Evolutionary conservation across 352 stramenopile genomes (phyloP).

Genomic region (Phytophthora hybrid): DNA sequence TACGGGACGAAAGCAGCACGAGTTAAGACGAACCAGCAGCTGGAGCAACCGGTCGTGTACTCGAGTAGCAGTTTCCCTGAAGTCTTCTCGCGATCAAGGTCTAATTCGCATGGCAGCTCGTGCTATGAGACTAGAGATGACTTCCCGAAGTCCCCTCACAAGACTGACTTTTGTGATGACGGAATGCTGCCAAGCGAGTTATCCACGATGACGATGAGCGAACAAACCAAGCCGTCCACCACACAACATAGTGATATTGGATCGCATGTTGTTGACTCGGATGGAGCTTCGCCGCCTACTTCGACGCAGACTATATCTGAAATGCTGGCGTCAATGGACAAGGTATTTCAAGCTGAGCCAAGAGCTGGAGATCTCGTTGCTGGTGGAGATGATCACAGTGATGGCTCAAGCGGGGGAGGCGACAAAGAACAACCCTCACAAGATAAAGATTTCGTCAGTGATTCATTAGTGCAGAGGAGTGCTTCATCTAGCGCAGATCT

Average conservation of each 20-base stretch:
- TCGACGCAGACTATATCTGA: constrained; percentile 35
- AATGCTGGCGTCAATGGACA: constrained; percentile 31
- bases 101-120: constrained; percentile 14
- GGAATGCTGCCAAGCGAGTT: constrained; percentile 21
- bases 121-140: constrained; percentile 24
- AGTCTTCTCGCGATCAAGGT: constrained; percentile 21
- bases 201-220: constrained; percentile 15
- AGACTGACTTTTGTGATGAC: neutral
- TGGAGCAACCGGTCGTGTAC: constrained; percentile 29
- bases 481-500: constrained; percentile 22
- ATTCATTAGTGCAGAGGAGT: constrained; percentile 1
- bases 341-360: constrained; percentile 4
- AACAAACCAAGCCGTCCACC: constrained; percentile 20
- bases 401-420: constrained; percentile 9
- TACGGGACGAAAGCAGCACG: constrained; percentile 38
- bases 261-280: constrained; percentile 19
- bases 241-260: constrained; percentile 16
- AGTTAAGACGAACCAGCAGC: constrained; percentile 25
- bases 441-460: neutral
- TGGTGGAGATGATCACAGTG: constrained; percentile 18
- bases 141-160: constrained; percentile 4
- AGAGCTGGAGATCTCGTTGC: constrained; percentile 9
- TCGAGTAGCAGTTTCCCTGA: constrained; percentile 38
- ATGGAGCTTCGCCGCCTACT: constrained; percentile 10
- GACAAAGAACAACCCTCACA: constrained; percentile 12